Percentiles rank a stretch among this genome's conserved stretches.
Evolutionary conservation across 805 yeast genomes (phyloP).

Genomic region (Kuraishia floccosa): DNA sequence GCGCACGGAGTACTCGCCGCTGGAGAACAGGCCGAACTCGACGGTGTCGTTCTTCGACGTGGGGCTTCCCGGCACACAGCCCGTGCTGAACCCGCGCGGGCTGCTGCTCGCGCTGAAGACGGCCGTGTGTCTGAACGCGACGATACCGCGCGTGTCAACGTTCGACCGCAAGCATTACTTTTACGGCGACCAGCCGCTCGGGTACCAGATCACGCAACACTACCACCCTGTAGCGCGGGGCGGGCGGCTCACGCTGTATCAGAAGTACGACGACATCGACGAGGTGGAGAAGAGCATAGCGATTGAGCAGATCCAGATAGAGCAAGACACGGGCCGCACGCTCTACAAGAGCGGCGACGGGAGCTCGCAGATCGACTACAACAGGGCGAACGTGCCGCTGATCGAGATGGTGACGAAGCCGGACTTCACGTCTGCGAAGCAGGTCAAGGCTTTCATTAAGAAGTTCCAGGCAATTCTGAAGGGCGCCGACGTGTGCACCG

Average conservation of each 20-base stretch:
- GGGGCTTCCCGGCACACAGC: slow-evolving; percentile 90
- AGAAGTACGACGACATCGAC: slow-evolving; percentile 41
- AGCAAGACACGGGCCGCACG: slow-evolving; percentile 90
- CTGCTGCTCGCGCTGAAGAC: slow-evolving; percentile 59
- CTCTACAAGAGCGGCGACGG: slow-evolving; percentile 32
- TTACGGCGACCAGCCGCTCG: slow-evolving; percentile 93
- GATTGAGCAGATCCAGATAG: slow-evolving; percentile 78
- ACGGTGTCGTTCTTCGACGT: slow-evolving; percentile 71
- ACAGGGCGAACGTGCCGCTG: slow-evolving; percentile 77
- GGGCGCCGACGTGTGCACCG: slow-evolving; percentile 66
- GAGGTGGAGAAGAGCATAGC: slow-evolving; percentile 34
- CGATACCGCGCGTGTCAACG: slow-evolving; percentile 41
- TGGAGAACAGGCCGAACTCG: slow-evolving; percentile 43
- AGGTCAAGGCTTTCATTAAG: slow-evolving; percentile 69
- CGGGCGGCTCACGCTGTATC: slow-evolving; percentile 43
- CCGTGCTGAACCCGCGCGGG: slow-evolving; percentile 67
- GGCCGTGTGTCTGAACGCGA: slow-evolving; percentile 56
- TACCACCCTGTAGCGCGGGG: slow-evolving; percentile 65
- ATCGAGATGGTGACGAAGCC: slow-evolving; percentile 91
- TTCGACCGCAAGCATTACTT: slow-evolving; percentile 95
- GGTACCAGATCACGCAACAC: slow-evolving; percentile 92
- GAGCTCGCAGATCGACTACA: slow-evolving; percentile 54
- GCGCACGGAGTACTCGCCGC: slow-evolving; percentile 24
- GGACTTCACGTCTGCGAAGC: slow-evolving; percentile 55
- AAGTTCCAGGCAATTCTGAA: slow-evolving; percentile 68